Base-by-base conservation (phyloP, 2,329 filamentous ascomycete genomes). In the Rhinocladiella similis region DNA sequence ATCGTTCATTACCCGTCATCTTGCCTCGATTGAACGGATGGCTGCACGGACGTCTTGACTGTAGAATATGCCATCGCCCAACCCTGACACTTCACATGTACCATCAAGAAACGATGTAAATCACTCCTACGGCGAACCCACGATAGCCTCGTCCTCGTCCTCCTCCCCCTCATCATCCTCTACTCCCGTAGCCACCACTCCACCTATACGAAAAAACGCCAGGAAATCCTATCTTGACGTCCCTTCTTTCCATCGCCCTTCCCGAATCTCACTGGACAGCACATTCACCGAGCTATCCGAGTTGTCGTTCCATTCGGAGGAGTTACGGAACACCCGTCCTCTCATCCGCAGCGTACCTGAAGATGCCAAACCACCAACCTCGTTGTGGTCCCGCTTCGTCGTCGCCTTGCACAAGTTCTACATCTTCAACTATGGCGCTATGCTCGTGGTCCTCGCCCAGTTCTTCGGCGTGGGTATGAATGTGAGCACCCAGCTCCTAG, bases 401-500 rank as follows among this genome's bases (percentile, higher is more conserved):
- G 67, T 65, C 61, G 43, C 64, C 55, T 27, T 67, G 60, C 42
- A 56, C 67, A 63, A 66, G 13, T 77, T 83, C 61, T 91, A 87
- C 87, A 61, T 72, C 3, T 75, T 77, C 52, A 91, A 94, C 66
- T 86, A 87, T 63, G 89, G 89, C 1, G 80, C 92, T 18, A 76
- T 88, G 19, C 77, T 91, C 43, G 89, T 96, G 42, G 77, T 91
- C 16, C 59, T 87, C 2, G 83, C 90, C 0, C 91, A 96, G 71
- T 76, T 94, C 35, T 96, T 96, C 65, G 90, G 87, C 1, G 86
- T 88, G 0, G 73, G 89, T 50, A 96, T 96, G 92, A 95, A 94
- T 69, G 83, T 95, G 9, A 85, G 85, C 39, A 89, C 90, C 0
- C 81, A 91, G 18, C 71, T 93, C 10, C 76, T 96, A 38, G 90